Base-by-base conservation (phyloP, 345 rosid genomes). In the Boechera retrofracta region DNA sequence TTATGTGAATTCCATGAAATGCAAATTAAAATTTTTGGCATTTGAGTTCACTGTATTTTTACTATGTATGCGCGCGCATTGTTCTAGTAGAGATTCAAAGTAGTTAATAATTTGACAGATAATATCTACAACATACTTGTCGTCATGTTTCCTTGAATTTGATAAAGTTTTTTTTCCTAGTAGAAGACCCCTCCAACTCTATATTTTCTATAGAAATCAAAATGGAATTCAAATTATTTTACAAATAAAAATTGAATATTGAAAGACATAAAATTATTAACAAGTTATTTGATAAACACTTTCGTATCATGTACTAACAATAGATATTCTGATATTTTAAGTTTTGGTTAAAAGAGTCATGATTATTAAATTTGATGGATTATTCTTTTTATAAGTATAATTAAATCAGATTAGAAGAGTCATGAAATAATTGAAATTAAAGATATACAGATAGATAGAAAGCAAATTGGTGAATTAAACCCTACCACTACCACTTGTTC, bases 401-500 rank as follows among this genome's bases (percentile, higher is more conserved):
- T 32, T 32, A 48, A 55, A 42, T 29, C 44, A 65, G 10, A 74
- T 45, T 65, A 45, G 3, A 65, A 66, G 72, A 74, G 41, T 33
- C 57, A 33, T 56, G 66, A 66, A 66, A 74, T 66, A 8, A 74
- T 33, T 55, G 57, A 64, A 45, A 54, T 32, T 54, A 44, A 65
- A 74, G 68, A 67, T 67, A 59, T 6, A 48, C 5, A 28, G 10
- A 75, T 33, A 15, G 36, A 65, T 33, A 15, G 36, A 65, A 66
- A 72, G 44, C 69, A 58, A 78, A 55, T 24, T 57, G 69, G 64
- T 58, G 66, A 63, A 64, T 64, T 56, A 56, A 77, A 77, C 80
- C 80, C 80, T 77, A 77, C 76, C 80, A 77, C 72, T 64, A 71
- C 75, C 71, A 63, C 76, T 70, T 77, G 72, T 64, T 77, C 47